Evolutionary conservation across 305 asterid species (phyloP), one percentile per base, ranked within the genome.

Genomic region (Solanum aculeatissimum): DNA sequence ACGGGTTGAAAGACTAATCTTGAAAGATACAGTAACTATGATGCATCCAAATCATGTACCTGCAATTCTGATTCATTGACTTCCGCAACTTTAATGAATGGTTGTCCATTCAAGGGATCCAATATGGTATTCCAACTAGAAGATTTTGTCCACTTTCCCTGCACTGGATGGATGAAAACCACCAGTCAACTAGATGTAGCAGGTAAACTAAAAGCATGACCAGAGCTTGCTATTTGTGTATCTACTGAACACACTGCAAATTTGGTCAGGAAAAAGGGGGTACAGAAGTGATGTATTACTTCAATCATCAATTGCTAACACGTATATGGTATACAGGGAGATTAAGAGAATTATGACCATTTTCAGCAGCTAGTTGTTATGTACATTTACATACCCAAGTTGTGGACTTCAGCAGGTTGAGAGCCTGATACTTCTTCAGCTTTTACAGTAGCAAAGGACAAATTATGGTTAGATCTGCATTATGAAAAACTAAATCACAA

Each of bases 71-170:
- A 88, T 70, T 85, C 95, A 86, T 95, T 93, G 72, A 94, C 93
- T 90, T 97, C 98, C n/a, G 97, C 84, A 86, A 97, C 98, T 86
- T 90, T 93, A 83, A 97, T 97, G 83, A 97, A 95, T 11, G 98
- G 54, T 80, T 97, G 98, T 74, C 99, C 99, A 84, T 97, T 97
- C 86, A 97, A 89, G 77, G 98, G 98, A 89, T 97, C 98, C 32
- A 90, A 87, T 80, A 97, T 83, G 4, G 94, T 92, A 86, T 91
- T 95, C 95, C 95, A 94, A 63, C n/a, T 74, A 40, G 95, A 90
- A 63, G 95, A 89, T 78, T 43, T 84, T 5, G 81, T 91, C 99
- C 99, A 97, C 27, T 89, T 92, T 2, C 99, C 99, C 92, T 94
- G 95, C 90, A 93, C 99, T 97, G 70, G 9, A 90, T 88, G 85